phyloP scores from a whole-genome alignment of 306 rosid species.

The Albizia julibrissin region DNA sequence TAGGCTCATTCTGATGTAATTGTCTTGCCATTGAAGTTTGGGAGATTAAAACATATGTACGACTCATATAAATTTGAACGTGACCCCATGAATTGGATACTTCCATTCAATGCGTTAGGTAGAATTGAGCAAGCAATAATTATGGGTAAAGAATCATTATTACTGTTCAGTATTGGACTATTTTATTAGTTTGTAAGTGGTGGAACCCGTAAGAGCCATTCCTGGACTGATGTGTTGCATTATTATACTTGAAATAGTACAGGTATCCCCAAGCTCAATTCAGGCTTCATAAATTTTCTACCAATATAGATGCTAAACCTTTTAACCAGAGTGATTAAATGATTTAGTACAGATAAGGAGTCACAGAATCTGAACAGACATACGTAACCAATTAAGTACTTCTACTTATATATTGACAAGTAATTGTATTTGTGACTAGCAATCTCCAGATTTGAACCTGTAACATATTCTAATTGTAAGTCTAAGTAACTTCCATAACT shows the following conservation, averaged over 20 bases:
- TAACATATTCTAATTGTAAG: neutral
- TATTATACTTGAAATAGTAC: neutral
- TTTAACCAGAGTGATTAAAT: neutral
- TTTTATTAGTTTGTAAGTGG: neutral
- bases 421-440: neutral
- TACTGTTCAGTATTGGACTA: slow-evolving; percentile 24
- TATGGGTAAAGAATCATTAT: slow-evolving; percentile 15
- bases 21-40: slow-evolving; percentile 36
- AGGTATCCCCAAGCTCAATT: neutral
- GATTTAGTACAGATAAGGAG: neutral
- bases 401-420: neutral
- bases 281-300: slow-evolving; percentile 15
- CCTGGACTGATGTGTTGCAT: neutral
- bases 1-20: slow-evolving; percentile 27
- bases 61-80: slow-evolving; percentile 16
- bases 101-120: slow-evolving; percentile 39
- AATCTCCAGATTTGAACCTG: neutral
- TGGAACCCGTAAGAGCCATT: slow-evolving; percentile 27
- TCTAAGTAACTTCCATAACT: neutral
- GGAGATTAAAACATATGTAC: neutral
- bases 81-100: slow-evolving; percentile 47
- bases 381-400: neutral
- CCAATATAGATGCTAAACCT: slow-evolving; percentile 1
- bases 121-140: slow-evolving; percentile 10
- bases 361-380: neutral